These are phyloP conservation scores for Rhizopogon vulgaris DNA, from an alignment of 768 basidiomycete species.

Conservation along the genomic window DNA sequence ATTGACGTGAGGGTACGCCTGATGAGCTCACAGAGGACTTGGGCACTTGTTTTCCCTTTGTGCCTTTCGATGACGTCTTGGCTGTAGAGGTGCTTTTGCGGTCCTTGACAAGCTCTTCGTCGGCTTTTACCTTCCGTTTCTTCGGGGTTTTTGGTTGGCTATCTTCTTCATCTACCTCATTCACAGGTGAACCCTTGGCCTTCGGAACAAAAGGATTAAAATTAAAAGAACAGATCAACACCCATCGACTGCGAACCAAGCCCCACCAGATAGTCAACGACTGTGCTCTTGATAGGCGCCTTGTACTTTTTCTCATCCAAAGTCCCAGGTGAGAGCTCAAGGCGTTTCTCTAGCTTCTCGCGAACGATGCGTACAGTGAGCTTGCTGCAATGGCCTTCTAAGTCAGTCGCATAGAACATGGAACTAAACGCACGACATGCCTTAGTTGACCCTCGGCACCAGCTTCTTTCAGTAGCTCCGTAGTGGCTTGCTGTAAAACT, in stretches of 20 bases:
- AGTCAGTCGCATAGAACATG: background rate
- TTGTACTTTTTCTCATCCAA: constrained; percentile 43
- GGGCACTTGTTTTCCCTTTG: background rate
- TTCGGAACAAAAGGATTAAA: background rate
- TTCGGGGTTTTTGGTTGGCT: background rate
- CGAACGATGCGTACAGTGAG: constrained; percentile 48
- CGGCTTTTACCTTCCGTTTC: constrained; percentile 6
- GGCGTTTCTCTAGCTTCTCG: constrained; percentile 38
- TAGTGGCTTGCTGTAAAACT: constrained; percentile 13
- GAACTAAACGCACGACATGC: constrained; percentile 1
- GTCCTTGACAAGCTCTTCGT: background rate
- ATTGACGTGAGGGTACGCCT: background rate
- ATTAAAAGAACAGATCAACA: background rate
- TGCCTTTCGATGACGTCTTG: background rate
- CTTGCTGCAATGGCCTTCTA: constrained; percentile 10
- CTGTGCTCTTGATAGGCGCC: constrained; percentile 33
- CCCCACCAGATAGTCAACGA: constrained; percentile 12
- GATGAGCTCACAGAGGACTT: background rate
- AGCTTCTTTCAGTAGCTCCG: constrained; percentile 17
- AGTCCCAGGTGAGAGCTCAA: constrained; percentile 37
- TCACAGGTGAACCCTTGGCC: background rate
- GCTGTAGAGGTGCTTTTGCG: background rate
- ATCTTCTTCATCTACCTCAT: background rate
- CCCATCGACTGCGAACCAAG: no score
- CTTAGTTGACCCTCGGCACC: constrained; percentile 14